Base-by-base conservation (phyloP, 352 stramenopile genomes). In the Thalassiosira hispida region DNA sequence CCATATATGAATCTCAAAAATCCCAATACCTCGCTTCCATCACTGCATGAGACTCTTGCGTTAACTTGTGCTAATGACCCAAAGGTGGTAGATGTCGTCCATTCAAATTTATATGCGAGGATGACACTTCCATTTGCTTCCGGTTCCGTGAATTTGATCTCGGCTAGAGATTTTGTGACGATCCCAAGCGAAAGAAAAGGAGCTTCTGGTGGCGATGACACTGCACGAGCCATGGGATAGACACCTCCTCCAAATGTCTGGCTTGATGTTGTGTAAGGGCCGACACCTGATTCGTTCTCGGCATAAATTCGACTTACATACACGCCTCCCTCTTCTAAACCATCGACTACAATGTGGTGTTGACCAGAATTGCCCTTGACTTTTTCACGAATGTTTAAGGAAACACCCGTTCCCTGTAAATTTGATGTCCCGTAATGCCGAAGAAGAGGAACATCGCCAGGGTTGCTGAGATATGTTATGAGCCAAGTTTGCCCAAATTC, bases 241-340 rank as follows among this genome's bases (percentile, higher is more conserved):
- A 87, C 29, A 20, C 84, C 84, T 22, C 68, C 56, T 33, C 82
- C 73, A 63, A 64, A 18, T 33, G 22, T 60, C 25, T 84, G 74
- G 56, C 69, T 77, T 38, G 59, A 77, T 27, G 61, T 85, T 1
- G 86, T 89, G 33, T 95, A 97, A 0, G 77, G 87, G 0, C 95
- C 94, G 29, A 88, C 84, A 5, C 96, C 95, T 46, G 88, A 88
- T 66, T 96, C 94, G 62, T 97, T 97, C 7, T 80, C 73, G 7
- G 94, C 94, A 31, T 90, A 86, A 4, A 98, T 91, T 14, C 94
- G 90, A 5, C 95, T 92, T 38, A 89, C 94, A 80, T 97, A 97
- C 9, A 75, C 56, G 11, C 77, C 64, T 20, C 77, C 84, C 47
- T 57, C 49, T 33, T 81, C 69, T 31, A 92, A 72, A 57, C 55